A percentile compares a stretch with the other conserved stretches of the same genome.
Conservation (phyloP, 192 early-diverging fungal genomes). For the Rhizoclosmatium sp. region DNA sequence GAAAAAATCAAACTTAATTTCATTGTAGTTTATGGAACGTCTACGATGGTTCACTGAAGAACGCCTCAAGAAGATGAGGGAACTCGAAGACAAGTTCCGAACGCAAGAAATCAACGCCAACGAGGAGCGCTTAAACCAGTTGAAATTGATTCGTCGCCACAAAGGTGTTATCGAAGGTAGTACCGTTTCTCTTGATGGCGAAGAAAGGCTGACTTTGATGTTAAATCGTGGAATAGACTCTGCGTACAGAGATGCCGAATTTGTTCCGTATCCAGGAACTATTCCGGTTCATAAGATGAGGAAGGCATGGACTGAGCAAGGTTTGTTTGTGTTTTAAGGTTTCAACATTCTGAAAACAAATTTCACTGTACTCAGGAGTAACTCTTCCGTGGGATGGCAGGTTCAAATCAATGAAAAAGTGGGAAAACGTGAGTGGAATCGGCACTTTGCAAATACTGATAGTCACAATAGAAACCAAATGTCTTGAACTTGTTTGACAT, state of each 20-base stretch:
- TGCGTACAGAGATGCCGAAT: conserved; percentile 49
- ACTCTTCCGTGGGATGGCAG: conserved; percentile 56
- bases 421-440: conserved; percentile 28
- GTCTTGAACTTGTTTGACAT: conserved; percentile 66
- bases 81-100: conserved; percentile 45
- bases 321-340: conserved; percentile 21
- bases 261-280: conserved; percentile 62
- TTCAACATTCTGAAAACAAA: background rate
- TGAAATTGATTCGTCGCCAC: conserved; percentile 40
- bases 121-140: conserved; percentile 52
- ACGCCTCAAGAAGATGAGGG: conserved; percentile 44
- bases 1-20: background rate
- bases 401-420: conserved; percentile 43
- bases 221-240: conserved; percentile 19
- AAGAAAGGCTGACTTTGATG: background rate
- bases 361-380: conserved; percentile 42
- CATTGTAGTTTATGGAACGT: conserved; percentile 55
- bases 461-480: conserved; percentile 43
- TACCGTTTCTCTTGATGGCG: conserved; percentile 28
- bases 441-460: background rate
- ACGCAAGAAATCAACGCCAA: conserved; percentile 51
- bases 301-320: conserved; percentile 52
- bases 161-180: conserved; percentile 13
- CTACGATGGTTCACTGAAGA: conserved; percentile 59
- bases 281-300: conserved; percentile 45